Evolutionary conservation across 345 rosid genomes (phyloP).

Genomic region (Salix purpurea): DNA sequence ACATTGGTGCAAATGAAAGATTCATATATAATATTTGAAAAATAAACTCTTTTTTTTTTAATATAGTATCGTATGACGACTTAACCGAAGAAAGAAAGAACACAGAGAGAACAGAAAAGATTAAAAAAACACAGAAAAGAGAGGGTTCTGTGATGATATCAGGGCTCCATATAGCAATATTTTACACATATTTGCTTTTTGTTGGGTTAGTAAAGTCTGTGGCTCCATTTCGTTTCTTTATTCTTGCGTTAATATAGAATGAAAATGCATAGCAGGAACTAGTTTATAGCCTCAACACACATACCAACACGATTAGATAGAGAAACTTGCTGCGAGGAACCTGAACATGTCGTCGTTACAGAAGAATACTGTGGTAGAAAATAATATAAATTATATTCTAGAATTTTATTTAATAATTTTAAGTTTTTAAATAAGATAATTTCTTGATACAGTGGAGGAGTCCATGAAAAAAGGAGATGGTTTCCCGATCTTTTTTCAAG

Average conservation of each 20-base stretch:
- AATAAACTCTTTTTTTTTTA: neutral
- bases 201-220: neutral
- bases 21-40: neutral
- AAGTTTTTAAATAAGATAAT: fast-evolving
- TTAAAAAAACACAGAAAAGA: neutral
- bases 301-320: neutral
- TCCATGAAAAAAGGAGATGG: neutral
- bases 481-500: neutral
- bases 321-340: neutral
- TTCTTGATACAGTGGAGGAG: fast-evolving
- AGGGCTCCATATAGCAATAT: neutral
- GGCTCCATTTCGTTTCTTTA: neutral
- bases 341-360: neutral
- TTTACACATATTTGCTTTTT: neutral
- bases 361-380: neutral
- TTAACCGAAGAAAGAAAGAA: neutral
- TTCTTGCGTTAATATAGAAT: neutral
- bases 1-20: neutral
- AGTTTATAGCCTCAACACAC: neutral
- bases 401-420: too few species aligned
- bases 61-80: neutral
- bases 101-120: neutral
- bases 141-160: slow-evolving; percentile 6
- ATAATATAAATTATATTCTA: too few species aligned
- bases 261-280: neutral